A percentile compares a stretch with the other conserved stretches of the same genome.
Evolutionary conservation across 306 rosid genomes (phyloP).

Genomic region (Prunus salicina): DNA sequence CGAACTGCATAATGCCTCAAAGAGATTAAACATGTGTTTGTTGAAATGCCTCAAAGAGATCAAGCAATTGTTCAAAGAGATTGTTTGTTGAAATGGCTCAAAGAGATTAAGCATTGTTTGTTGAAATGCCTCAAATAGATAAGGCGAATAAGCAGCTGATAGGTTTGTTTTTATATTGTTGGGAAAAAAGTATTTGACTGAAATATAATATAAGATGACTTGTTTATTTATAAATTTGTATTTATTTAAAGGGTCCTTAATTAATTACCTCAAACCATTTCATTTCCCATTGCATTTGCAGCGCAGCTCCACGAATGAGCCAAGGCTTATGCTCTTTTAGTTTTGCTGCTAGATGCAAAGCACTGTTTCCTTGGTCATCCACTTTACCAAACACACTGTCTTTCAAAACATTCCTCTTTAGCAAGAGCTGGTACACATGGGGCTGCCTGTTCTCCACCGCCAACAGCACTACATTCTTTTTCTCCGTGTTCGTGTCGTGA

Average conservation of each 20-base stretch:
- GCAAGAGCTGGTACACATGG: slow-evolving; percentile 28
- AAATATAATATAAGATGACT: too few species aligned
- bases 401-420: neutral
- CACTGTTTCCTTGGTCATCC: slow-evolving; percentile 43
- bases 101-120: too few species aligned
- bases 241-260: too few species aligned
- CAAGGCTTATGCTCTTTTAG: slow-evolving; percentile 31
- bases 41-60: too few species aligned
- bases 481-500: slow-evolving; percentile 31
- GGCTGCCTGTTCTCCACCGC: slow-evolving; percentile 55
- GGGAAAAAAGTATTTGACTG: too few species aligned
- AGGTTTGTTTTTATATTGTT: too few species aligned
- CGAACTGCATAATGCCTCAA: slow-evolving; percentile 27
- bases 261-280: slow-evolving; percentile 43
- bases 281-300: slow-evolving; percentile 55
- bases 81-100: too few species aligned
- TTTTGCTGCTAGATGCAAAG: slow-evolving; percentile 51
- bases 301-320: slow-evolving; percentile 42
- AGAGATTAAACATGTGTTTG: too few species aligned
- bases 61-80: too few species aligned
- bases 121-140: too few species aligned
- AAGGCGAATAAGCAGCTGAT: too few species aligned
- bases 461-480: slow-evolving; percentile 44
- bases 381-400: slow-evolving; percentile 29
- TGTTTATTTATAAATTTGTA: too few species aligned